Conservation (phyloP, 352 stramenopile genomes). For the Peronospora belbahrii region DNA sequence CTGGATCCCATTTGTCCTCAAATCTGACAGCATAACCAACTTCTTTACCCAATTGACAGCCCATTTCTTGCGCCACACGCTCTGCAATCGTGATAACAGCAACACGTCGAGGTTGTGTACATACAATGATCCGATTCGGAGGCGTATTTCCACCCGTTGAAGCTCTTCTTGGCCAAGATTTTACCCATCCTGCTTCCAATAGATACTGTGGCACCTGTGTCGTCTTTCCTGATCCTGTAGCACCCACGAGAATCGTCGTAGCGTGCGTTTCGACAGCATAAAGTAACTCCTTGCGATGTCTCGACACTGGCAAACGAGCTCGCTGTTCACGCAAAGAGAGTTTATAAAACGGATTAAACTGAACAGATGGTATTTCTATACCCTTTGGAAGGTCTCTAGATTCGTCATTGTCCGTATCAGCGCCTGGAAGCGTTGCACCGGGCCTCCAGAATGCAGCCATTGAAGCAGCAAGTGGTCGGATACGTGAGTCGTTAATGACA, state of each 20-base stretch:
- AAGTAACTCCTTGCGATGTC: slow-evolving; percentile 85
- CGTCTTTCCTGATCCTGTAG: slow-evolving; percentile 89
- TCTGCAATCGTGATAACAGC: slow-evolving; percentile 97
- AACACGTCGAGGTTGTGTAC: slow-evolving; percentile 92
- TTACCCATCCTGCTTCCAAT: slow-evolving; percentile 84
- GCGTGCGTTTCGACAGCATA: slow-evolving; percentile 84
- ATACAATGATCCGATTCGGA: slow-evolving; percentile 58
- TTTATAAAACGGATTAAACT: slow-evolving; percentile 57
- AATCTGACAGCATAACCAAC: slow-evolving; percentile 99
- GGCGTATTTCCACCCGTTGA: not conserved
- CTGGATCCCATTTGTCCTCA: slow-evolving; percentile 88
- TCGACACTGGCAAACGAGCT: slow-evolving; percentile 78
- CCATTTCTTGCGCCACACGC: slow-evolving; percentile 96
- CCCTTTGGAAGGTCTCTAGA: slow-evolving; percentile 27
- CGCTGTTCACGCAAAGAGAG: slow-evolving; percentile 52
- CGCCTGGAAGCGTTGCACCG: slow-evolving; percentile 32
- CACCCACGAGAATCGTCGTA: slow-evolving; percentile 88
- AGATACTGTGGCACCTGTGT: slow-evolving; percentile 92
- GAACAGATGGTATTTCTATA: slow-evolving; percentile 33
- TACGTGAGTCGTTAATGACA: not conserved
- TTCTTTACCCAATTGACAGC: slow-evolving; percentile 89
- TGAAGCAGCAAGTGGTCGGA: not conserved
- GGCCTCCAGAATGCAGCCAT: slow-evolving; percentile 66
- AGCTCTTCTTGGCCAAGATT: slow-evolving; percentile 1
- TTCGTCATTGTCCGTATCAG: slow-evolving; percentile 21